phyloP scores from a whole-genome alignment of 1,284 basidiomycete species.

The Ceratobasidium sp. region DNA sequence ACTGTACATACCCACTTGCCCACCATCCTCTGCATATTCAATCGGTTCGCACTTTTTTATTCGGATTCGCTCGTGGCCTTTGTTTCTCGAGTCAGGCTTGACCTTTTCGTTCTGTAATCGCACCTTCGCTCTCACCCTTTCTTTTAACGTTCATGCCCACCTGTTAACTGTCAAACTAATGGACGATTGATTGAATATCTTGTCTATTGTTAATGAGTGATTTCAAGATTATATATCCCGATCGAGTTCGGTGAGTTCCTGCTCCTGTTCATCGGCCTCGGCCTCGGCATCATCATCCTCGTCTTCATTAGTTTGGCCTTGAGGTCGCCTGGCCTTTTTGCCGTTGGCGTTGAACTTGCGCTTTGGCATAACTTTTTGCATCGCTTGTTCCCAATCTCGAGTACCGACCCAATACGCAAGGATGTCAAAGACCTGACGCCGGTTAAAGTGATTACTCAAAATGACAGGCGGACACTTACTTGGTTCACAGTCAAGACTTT shows the following conservation, averaged over 20 bases:
- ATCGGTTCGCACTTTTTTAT: background rate
- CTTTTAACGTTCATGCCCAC: background rate
- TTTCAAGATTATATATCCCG: background rate
- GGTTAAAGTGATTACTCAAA: constrained; percentile 13
- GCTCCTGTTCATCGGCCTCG: constrained; percentile 35
- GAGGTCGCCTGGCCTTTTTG: constrained; percentile 41
- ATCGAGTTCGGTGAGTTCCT: background rate
- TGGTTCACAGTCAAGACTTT: constrained; percentile 98
- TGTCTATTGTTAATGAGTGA: background rate
- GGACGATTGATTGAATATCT: constrained; percentile 7
- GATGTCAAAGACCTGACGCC: constrained; percentile 78
- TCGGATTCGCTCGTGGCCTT: background rate
- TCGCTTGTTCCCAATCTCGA: constrained; percentile 80
- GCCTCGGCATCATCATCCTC: constrained; percentile 42
- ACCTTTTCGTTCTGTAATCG: constrained; percentile 19
- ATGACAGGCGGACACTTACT: constrained; percentile 47
- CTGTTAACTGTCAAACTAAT: constrained; percentile 7
- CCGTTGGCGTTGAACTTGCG: constrained; percentile 73
- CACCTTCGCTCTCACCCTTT: constrained; percentile 1
- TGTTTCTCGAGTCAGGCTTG: background rate
- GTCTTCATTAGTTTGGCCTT: constrained; percentile 44
- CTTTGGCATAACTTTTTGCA: constrained; percentile 86
- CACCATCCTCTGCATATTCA: constrained; percentile 1
- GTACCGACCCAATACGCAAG: constrained; percentile 87
- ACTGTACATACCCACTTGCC: constrained; percentile 25